Percentiles rank a stretch among this genome's conserved stretches.
Evolutionary conservation across 73 alveolate species (phyloP).

Genomic region (Symbiodinium natans): DNA sequence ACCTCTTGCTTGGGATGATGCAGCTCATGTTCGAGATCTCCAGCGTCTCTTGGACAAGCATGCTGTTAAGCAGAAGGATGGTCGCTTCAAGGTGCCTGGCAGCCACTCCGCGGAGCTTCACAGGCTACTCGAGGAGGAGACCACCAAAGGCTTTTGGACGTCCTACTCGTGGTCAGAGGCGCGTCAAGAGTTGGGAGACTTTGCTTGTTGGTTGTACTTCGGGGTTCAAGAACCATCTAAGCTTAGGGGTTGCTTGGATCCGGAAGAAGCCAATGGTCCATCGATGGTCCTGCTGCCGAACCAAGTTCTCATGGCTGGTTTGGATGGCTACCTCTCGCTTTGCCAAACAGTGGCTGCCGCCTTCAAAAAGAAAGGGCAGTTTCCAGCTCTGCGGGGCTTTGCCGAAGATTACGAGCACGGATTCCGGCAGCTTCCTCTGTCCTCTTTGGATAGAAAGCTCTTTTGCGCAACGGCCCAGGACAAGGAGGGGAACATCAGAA

Average conservation of each 20-base stretch:
- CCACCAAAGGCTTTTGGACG: too few species aligned
- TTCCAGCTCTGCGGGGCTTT: background rate
- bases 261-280: background rate
- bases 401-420: background rate
- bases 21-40: too few species aligned
- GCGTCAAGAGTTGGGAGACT: too few species aligned
- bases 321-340: background rate
- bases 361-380: background rate
- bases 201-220: too few species aligned
- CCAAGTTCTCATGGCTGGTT: background rate
- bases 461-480: background rate
- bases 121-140: too few species aligned
- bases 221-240: background rate
- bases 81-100: too few species aligned
- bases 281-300: background rate
- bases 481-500: background rate
- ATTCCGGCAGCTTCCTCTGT: background rate
- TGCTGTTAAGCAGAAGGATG: too few species aligned
- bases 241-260: background rate
- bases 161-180: too few species aligned
- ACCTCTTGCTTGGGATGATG: too few species aligned
- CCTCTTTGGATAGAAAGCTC: background rate
- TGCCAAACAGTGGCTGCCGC: background rate
- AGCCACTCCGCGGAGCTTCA: too few species aligned
- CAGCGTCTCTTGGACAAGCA: too few species aligned